These are phyloP conservation scores for Pseudogymnoascus sp. DNA, from an alignment of 2,329 filamentous ascomycete genomes.

Conservation along the genomic window DNA sequence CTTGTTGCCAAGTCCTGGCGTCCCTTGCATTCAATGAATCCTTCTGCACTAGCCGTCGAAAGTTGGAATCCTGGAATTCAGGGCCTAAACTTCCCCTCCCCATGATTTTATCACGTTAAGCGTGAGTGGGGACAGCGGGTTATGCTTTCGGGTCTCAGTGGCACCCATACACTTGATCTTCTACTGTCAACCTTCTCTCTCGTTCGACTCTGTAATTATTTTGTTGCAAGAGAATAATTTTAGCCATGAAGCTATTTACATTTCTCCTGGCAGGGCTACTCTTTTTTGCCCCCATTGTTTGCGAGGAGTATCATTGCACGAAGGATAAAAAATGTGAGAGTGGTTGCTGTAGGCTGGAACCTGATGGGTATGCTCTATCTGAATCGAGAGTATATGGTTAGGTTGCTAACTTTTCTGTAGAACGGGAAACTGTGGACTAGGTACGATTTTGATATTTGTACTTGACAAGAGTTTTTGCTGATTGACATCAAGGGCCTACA, in stretches of 20 bases:
- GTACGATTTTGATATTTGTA: background rate
- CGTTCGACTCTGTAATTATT: background rate
- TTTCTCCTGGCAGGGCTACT: background rate
- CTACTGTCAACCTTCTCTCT: background rate
- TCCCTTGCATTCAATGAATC: background rate
- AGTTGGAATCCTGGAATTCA: background rate
- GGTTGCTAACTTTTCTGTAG: background rate
- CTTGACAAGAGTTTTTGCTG: conserved; percentile 18
- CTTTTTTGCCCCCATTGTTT: background rate
- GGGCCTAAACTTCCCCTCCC: background rate
- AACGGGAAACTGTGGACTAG: conserved; percentile 3
- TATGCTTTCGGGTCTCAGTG: background rate
- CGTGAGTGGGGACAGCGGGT: background rate
- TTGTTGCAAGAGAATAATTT: background rate
- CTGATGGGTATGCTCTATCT: conserved; percentile 7
- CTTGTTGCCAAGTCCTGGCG: background rate
- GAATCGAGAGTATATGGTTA: background rate
- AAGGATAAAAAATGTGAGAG: background rate
- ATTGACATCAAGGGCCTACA: conserved; percentile 16
- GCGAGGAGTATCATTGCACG: conserved; percentile 6
- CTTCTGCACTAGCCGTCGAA: background rate
- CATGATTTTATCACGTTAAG: background rate
- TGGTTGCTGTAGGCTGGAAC: conserved; percentile 9
- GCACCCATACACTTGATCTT: background rate
- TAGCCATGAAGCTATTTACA: background rate